A percentile compares a stretch with the other conserved stretches of the same genome.
Conservation (phyloP, 2,329 filamentous ascomycete genomes). For the Pyricularia sp. region DNA sequence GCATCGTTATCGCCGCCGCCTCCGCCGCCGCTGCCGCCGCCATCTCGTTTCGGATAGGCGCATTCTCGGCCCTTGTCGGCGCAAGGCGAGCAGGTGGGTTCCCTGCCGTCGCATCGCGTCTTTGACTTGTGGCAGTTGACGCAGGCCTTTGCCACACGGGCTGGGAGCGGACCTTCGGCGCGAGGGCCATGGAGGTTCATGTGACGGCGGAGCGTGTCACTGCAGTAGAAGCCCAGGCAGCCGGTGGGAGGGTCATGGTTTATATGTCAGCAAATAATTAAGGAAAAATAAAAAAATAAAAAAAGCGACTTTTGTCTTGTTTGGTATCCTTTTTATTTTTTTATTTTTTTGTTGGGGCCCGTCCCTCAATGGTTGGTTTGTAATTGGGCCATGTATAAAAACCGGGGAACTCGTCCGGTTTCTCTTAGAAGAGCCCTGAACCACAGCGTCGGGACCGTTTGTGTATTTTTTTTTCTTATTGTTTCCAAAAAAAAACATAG, state of each 20-base stretch:
- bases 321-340: not conserved
- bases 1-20: too few relatives aligned
- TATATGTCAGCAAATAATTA: not conserved
- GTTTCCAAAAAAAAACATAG: too few relatives aligned
- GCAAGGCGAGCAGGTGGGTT: conserved; percentile 3
- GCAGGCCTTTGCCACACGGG: conserved; percentile 2
- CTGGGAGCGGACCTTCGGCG: not conserved
- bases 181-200: conserved; percentile 3
- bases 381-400: not conserved
- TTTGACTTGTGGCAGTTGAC: conserved; percentile 2
- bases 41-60: not conserved
- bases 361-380: not conserved
- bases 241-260: not conserved
- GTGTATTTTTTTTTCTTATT: not conserved
- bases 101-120: conserved; percentile 2
- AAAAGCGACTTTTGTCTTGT: not conserved
- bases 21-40: too few relatives aligned
- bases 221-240: not conserved
- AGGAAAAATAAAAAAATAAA: too few relatives aligned
- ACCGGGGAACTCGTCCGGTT: not conserved
- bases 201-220: conserved; percentile 4
- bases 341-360: not conserved
- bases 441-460: not conserved
- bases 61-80: not conserved
- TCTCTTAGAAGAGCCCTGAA: not conserved